Base-by-base conservation (phyloP, 2,329 filamentous ascomycete species). In the Fusarium devonianum region DNA sequence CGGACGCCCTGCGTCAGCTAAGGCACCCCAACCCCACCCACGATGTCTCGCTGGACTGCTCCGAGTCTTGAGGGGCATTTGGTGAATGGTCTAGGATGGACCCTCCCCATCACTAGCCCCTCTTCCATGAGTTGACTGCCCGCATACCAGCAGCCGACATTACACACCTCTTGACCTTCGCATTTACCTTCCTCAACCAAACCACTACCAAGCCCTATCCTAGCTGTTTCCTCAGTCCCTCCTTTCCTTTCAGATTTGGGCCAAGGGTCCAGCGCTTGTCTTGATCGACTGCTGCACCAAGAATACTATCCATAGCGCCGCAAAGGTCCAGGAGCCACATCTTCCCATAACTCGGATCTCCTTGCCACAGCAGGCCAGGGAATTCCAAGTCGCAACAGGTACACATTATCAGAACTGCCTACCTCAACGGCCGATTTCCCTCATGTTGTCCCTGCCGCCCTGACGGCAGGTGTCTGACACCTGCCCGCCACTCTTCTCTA, bases 71-170 rank as follows among this genome's bases (percentile, higher is more conserved):
- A n/a, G 37, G 56, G 40, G 53, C 50, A 38, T 37, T 46, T 22
- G 46, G 29, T 22, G 51, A 36, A 35, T 29, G 51, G 43, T 37
- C 44, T 48, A 37, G 25, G 36, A 40, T 39, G 52, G 56, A 43
- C 53, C 57, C 53, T 55, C 49, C 45, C 49, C 57, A 56, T 58
- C 39, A 25, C 42, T 45, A 62, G 60, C 60, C 60, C 60, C 60
- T 64, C 60, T 60, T 53, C 44, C 50, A 60, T 63, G 60, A 63
- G 50, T 63, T 63, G 38, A 63, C 49, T 62, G 56, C 56, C 58
- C 58, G 57, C 58, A 60, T 62, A 57, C 46, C 45, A 51, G 46
- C 56, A 57, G 43, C 44, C 53, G 40, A 48, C 51, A 64, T 63
- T 41, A 53, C 56, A 64, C 60, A 64, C 60, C 41, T 53, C 41